Base-by-base conservation (phyloP, 2,329 filamentous ascomycete species). In the Fusarium sp. region DNA sequence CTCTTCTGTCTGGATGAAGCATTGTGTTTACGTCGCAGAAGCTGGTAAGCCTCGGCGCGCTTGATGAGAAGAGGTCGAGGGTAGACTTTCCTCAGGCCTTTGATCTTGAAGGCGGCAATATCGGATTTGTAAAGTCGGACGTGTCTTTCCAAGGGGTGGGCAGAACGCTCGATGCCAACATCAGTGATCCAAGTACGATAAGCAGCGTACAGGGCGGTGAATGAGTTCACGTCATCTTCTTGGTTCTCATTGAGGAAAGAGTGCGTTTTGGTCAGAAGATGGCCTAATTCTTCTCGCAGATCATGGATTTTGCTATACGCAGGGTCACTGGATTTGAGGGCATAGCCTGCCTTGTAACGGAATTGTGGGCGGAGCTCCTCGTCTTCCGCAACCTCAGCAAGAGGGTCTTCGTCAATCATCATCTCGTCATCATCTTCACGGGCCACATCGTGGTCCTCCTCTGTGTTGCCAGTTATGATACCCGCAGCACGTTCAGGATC, bases 131-230 rank as follows among this genome's bases (percentile, higher is more conserved):
- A 91, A 2, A 99, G 86, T 52, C 94, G 88, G 6, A 91, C 88
- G 15, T 98, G 90, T 20, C 96, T 87, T 76, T 99, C 96, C 11
- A 98, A 83, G 3, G 96, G 92, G 76, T 97, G 96, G 1, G 96
- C 95, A 18, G 95, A 97, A 61, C 95, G 87, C 80, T 99, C 96
- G 62, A 97, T 96, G 18, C 96, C 96, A 39, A 99, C 94, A 74
- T 99, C 96, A 3, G 97, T 94, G 73, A 99, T 98, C 94, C 94
- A 99, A 11, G 93, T 96, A 41, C 93, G 87, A 77, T 97, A 99
- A 2, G 95, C 93, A 21, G 91, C 91, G 79, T 97, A 99, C 4
- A 99, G 81, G 1, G 94, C 89, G 23, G 94, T 97, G 80, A 99
- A 99, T 79, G 94, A 97, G 17, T 92, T 89, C 1, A 99, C 96